A percentile compares a stretch with the other conserved stretches of the same genome.
Conservation (phyloP, 2,329 filamentous ascomycete genomes). For the Talaromyces funiculosus region DNA sequence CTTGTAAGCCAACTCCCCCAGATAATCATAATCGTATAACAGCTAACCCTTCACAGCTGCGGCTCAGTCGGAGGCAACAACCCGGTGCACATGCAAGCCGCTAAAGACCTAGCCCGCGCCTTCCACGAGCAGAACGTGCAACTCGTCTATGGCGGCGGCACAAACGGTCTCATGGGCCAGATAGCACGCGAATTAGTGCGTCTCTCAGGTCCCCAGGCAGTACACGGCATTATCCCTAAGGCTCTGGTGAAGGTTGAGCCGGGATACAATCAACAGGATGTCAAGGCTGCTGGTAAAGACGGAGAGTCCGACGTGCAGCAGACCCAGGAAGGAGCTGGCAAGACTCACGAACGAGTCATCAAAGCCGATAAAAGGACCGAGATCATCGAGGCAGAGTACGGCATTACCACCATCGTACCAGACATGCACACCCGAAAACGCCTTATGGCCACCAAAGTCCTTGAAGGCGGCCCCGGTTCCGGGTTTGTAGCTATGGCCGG, state of each 20-base stretch:
- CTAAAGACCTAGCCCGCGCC: constrained; percentile 64
- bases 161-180: constrained; percentile 92
- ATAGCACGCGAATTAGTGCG: constrained; percentile 79
- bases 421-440: constrained; percentile 97
- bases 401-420: constrained; percentile 77
- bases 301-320: constrained; percentile 8
- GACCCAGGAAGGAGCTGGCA: constrained; percentile 47
- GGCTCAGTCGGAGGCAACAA: constrained; percentile 70
- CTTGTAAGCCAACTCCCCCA: constrained; percentile 50
- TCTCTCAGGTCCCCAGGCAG: constrained; percentile 70
- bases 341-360: constrained; percentile 50
- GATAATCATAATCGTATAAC: background rate
- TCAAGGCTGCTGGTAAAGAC: background rate
- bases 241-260: constrained; percentile 72
- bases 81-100: constrained; percentile 70
- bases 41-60: constrained; percentile 51
- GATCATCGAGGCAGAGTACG: constrained; percentile 53
- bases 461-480: constrained; percentile 71
- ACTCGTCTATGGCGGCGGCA: constrained; percentile 93
- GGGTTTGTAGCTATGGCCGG: constrained; percentile 86
- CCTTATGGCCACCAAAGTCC: constrained; percentile 84
- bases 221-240: constrained; percentile 90
- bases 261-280: constrained; percentile 20
- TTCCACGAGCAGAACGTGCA: constrained; percentile 73
- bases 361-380: constrained; percentile 22